Percentiles rank a stretch among this genome's conserved stretches.
Evolutionary conservation across 495 filamentous ascomycete genomes (phyloP).

Genomic region (Podospora comata): DNA sequence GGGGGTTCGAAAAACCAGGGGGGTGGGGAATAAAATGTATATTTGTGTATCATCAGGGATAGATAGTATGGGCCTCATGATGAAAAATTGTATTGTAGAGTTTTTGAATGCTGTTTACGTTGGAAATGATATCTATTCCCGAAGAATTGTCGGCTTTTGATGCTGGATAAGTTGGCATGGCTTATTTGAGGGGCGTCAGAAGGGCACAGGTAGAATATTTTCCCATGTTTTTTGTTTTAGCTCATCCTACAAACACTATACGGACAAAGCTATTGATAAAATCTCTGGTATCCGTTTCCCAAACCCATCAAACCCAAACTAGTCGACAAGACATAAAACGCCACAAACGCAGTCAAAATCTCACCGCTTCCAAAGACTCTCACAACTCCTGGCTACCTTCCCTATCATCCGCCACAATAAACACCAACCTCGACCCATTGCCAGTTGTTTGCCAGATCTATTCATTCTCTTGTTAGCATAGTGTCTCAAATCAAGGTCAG

Average conservation of each 20-base stretch:
- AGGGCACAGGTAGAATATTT: background rate
- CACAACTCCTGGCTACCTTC: conserved; percentile 32
- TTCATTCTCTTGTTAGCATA: conserved; percentile 22
- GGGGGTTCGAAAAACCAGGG: background rate
- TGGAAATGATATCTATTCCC: background rate
- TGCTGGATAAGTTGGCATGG: too few relatives aligned
- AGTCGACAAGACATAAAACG: background rate
- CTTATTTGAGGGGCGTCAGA: background rate
- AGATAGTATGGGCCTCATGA: background rate
- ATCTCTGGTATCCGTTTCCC: background rate
- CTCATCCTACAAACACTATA: background rate
- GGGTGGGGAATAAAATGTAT: background rate
- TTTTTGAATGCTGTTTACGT: background rate
- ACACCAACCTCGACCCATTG: conserved; percentile 81
- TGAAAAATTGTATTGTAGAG: conserved; percentile 7
- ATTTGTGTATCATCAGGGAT: conserved; percentile 9
- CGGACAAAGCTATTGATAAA: background rate
- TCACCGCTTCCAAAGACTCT: conserved; percentile 10
- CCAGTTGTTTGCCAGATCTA: conserved; percentile 95
- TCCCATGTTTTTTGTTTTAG: background rate
- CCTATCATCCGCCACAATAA: conserved; percentile 50
- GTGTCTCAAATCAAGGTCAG: background rate
- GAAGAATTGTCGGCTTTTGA: too few relatives aligned
- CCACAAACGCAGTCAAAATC: background rate
- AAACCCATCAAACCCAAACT: background rate